These are phyloP conservation scores for Acidiella bohemica DNA, from an alignment of 495 filamentous ascomycete species.

Conservation along the genomic window DNA sequence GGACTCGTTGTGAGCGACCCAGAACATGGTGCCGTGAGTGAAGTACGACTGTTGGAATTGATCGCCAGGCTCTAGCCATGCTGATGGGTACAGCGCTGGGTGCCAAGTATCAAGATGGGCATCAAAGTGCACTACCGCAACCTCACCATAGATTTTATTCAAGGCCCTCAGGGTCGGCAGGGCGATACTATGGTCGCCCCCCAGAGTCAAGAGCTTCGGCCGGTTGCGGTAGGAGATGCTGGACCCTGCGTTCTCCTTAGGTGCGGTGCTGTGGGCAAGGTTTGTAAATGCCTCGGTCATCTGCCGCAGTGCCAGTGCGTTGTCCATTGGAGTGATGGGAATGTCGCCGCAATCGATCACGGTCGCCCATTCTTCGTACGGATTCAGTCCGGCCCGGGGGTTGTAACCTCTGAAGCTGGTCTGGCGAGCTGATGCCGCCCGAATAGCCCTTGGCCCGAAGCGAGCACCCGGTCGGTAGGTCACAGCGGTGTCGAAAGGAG, in stretches of 20 bases:
- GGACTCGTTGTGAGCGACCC: conserved; percentile 62
- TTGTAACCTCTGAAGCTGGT: conserved; percentile 64
- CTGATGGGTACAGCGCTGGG: conserved; percentile 60
- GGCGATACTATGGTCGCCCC: conserved; percentile 70
- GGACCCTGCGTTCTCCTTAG: conserved; percentile 21
- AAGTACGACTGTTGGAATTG: conserved; percentile 53
- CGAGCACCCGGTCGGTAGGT: conserved; percentile 68
- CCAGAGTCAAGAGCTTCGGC: conserved; percentile 62
- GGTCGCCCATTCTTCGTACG: conserved; percentile 57
- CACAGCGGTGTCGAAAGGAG: conserved; percentile 73
- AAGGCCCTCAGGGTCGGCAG: conserved; percentile 62
- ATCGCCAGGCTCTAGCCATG: conserved; percentile 41
- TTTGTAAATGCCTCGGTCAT: conserved; percentile 66
- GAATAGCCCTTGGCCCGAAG: conserved; percentile 71
- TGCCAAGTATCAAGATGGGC: conserved; percentile 67
- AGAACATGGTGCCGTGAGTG: conserved; percentile 79
- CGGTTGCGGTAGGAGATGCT: conserved; percentile 35
- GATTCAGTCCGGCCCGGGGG: conserved; percentile 61
- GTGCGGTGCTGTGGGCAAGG: conserved; percentile 40
- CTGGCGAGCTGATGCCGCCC: conserved; percentile 62
- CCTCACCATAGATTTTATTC: conserved; percentile 51
- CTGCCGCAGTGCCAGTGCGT: conserved; percentile 57
- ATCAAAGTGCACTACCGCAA: conserved; percentile 77
- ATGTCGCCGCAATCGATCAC: conserved; percentile 76
- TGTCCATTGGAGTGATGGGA: conserved; percentile 67